phyloP scores from a whole-genome alignment of 306 rosid species.

The Sesbania bispinosa region DNA sequence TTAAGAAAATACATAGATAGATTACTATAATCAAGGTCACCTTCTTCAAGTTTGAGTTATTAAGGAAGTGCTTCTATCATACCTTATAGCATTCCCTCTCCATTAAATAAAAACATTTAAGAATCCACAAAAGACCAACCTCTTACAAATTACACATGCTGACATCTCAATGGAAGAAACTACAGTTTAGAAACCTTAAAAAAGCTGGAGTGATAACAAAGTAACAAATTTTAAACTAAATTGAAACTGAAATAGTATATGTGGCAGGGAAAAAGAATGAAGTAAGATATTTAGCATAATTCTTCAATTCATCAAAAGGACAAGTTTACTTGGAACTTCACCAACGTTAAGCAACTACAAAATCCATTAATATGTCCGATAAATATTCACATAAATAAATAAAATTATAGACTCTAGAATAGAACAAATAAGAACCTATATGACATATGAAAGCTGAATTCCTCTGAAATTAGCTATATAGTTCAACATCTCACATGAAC shows the following conservation, averaged over 20 bases:
- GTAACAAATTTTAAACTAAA: neutral
- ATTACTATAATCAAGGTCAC: too few species aligned
- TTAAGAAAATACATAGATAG: too few species aligned
- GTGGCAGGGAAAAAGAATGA: neutral
- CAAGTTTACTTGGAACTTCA: neutral
- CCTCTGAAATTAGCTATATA: conserved; percentile 5
- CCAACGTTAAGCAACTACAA: neutral
- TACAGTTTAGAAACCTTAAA: neutral
- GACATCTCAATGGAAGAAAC: neutral
- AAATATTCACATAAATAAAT: neutral
- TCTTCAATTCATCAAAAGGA: neutral
- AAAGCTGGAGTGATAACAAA: neutral
- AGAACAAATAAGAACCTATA: conserved; percentile 14
- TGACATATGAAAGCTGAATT: conserved; percentile 6
- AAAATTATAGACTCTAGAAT: neutral
- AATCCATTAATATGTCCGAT: neutral
- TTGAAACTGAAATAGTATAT: neutral
- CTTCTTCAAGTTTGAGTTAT: too few species aligned
- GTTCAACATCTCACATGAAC: conserved; percentile 64
- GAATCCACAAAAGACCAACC: neutral
- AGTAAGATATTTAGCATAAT: neutral
- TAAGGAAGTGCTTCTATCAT: too few species aligned
- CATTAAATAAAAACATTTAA: neutral
- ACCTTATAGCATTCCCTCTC: too few species aligned
- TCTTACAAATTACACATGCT: neutral